phyloP scores from a whole-genome alignment of 441 rosid genomes.

The Theobroma grandiflorum region DNA sequence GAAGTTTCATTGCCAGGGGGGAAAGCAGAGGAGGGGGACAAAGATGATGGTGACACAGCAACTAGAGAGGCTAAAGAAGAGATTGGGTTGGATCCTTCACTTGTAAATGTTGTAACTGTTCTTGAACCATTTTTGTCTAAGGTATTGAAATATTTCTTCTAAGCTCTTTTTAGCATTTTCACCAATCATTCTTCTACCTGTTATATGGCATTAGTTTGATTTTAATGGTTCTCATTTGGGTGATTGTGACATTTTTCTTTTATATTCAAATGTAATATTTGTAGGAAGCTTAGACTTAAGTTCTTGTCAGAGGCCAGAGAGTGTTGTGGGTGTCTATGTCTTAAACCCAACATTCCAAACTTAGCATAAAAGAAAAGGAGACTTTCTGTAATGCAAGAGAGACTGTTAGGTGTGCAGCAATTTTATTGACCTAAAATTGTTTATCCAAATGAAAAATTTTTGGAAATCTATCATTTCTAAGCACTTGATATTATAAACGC shows the following conservation, averaged over 20 bases:
- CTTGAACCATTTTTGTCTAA: conserved; percentile 91
- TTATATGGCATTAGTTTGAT: not conserved
- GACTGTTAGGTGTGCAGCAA: not conserved
- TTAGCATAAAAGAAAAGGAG: not conserved
- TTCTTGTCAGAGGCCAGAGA: not conserved
- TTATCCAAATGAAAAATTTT: not conserved
- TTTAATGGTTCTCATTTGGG: not conserved
- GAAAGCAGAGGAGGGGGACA: conserved; percentile 80
- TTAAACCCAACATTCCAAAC: not conserved
- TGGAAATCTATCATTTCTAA: not conserved
- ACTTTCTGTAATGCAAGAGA: not conserved
- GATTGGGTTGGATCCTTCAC: conserved; percentile 90
- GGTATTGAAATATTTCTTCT: conserved; percentile 45
- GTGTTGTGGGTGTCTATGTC: not conserved
- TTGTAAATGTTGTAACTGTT: conserved; percentile 70
- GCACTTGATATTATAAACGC: not conserved
- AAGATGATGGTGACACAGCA: conserved; percentile 81
- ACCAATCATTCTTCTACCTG: conserved; percentile 5
- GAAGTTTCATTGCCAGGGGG: conserved; percentile 98
- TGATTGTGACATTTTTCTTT: not conserved
- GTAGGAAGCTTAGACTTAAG: not conserved
- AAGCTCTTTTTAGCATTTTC: not conserved
- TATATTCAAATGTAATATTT: not conserved
- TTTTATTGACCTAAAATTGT: not conserved
- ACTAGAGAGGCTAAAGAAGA: conserved; percentile 94